Conservation (phyloP, 495 filamentous ascomycete species). For the Penicillium goetzii region DNA sequence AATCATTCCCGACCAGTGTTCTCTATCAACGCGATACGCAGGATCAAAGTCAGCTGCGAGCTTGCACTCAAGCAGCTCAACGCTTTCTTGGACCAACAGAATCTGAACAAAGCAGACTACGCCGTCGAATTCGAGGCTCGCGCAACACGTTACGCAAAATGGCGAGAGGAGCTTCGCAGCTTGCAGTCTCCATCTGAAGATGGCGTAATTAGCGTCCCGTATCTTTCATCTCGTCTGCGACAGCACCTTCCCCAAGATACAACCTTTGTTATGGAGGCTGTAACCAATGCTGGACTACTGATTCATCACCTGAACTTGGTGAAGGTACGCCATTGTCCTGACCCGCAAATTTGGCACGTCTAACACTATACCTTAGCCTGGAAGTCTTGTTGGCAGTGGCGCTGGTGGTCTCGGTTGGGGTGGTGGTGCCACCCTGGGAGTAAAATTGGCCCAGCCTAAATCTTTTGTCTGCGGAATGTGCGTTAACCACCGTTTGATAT, state of each 20-base stretch:
- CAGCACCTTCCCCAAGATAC: conserved; percentile 69
- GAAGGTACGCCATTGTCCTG: conserved; percentile 8
- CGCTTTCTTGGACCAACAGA: conserved; percentile 18
- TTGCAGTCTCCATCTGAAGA: conserved; percentile 15
- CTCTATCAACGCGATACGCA: conserved; percentile 65
- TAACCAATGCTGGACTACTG: conserved; percentile 75
- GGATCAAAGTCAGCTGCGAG: conserved; percentile 27
- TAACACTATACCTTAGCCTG: conserved; percentile 15
- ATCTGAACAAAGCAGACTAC: conserved; percentile 14
- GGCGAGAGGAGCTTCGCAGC: conserved; percentile 10
- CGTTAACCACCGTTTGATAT: not conserved
- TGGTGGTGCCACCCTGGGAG: conserved; percentile 78
- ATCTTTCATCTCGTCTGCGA: conserved; percentile 49
- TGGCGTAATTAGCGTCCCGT: conserved; percentile 21
- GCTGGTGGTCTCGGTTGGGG: conserved; percentile 93
- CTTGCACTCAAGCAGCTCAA: conserved; percentile 29
- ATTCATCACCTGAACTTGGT: conserved; percentile 61
- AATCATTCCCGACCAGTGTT: conserved; percentile 44
- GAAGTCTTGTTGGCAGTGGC: conserved; percentile 52
- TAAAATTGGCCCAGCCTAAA: conserved; percentile 67
- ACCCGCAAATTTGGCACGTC: not conserved
- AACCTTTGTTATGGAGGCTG: conserved; percentile 83
- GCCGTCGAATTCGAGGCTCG: conserved; percentile 14
- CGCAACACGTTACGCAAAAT: conserved; percentile 13
- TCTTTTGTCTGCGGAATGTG: conserved; percentile 31